These are phyloP conservation scores for Lathyrus tuberosus DNA, from an alignment of 306 rosid species.

Conservation along the genomic window DNA sequence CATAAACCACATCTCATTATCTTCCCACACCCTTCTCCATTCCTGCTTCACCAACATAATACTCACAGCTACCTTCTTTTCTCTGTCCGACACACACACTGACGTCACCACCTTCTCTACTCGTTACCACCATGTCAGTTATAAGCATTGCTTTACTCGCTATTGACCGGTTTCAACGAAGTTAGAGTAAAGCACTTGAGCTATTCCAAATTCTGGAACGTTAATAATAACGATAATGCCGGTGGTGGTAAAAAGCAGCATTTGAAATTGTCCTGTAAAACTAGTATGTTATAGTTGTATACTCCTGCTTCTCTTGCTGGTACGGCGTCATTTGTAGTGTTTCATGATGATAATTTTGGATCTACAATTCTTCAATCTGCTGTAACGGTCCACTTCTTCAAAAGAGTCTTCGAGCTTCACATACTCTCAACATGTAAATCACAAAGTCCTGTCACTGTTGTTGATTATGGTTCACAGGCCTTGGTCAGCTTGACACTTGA, in stretches of 20 bases:
- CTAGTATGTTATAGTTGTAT: slow-evolving; percentile 65
- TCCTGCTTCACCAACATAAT: no score
- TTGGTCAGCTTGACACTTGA: slow-evolving; percentile 75
- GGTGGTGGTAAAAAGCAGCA: slow-evolving; percentile 4
- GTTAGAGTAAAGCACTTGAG: slow-evolving; percentile 59
- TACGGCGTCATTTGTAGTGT: slow-evolving; percentile 46
- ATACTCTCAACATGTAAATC: no score
- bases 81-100: no score
- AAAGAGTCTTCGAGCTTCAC: slow-evolving; percentile 74
- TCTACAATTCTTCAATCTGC: slow-evolving; percentile 52
- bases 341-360: slow-evolving; percentile 46
- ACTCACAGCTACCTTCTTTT: no score
- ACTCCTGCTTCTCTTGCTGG: slow-evolving; percentile 68
- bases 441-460: no score
- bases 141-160: slow-evolving; percentile 38
- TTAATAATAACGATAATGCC: not conserved
- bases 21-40: no score
- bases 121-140: slow-evolving; percentile 54
- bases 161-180: slow-evolving; percentile 49
- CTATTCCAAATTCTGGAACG: slow-evolving; percentile 68
- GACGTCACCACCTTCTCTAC: slow-evolving; percentile 55
- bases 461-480: slow-evolving; percentile 97
- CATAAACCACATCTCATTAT: no score
- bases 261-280: slow-evolving; percentile 47
- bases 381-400: slow-evolving; percentile 71